Percentiles rank a stretch among this genome's conserved stretches.
These are phyloP conservation scores for Holtermannia corniformis DNA, from an alignment of 768 basidiomycete species.

Conservation along the genomic window DNA sequence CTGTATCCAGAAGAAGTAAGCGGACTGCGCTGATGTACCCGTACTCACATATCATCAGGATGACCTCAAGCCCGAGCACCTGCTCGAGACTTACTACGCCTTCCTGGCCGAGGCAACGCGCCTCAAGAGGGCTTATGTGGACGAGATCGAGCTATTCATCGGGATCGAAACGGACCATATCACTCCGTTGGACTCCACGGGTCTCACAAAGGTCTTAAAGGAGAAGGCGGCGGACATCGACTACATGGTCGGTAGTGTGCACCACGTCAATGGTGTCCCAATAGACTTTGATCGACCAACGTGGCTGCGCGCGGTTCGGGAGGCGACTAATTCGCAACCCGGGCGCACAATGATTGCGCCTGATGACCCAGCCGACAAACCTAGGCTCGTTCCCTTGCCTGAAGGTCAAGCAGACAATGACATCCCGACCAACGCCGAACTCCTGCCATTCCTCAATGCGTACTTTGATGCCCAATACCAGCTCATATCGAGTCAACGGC, in stretches of 20 bases:
- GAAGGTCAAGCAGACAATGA: slow-evolving; percentile 19
- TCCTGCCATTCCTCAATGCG: slow-evolving; percentile 35
- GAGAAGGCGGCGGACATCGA: slow-evolving; percentile 53
- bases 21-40: slow-evolving; percentile 1
- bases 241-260: slow-evolving; percentile 85
- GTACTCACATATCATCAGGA: slow-evolving; percentile 44
- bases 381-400: slow-evolving; percentile 4
- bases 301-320: slow-evolving; percentile 45
- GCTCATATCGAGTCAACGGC: slow-evolving; percentile 60
- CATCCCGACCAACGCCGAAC: neutral
- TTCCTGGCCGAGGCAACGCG: slow-evolving; percentile 74
- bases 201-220: slow-evolving; percentile 51
- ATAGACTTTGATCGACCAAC: slow-evolving; percentile 82
- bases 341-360: neutral
- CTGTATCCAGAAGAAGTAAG: slow-evolving; percentile 93
- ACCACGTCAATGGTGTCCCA: slow-evolving; percentile 76
- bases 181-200: slow-evolving; percentile 55
- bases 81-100: slow-evolving; percentile 57
- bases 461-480: slow-evolving; percentile 83
- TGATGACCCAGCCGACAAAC: neutral
- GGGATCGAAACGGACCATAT: slow-evolving; percentile 92
- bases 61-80: slow-evolving; percentile 48
- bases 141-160: slow-evolving; percentile 65
- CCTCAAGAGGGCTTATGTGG: slow-evolving; percentile 55
- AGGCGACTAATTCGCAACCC: neutral